A percentile compares a stretch with the other conserved stretches of the same genome.
phyloP scores from a whole-genome alignment of 2,329 filamentous ascomycete genomes.

The Falciphora oryzae region DNA sequence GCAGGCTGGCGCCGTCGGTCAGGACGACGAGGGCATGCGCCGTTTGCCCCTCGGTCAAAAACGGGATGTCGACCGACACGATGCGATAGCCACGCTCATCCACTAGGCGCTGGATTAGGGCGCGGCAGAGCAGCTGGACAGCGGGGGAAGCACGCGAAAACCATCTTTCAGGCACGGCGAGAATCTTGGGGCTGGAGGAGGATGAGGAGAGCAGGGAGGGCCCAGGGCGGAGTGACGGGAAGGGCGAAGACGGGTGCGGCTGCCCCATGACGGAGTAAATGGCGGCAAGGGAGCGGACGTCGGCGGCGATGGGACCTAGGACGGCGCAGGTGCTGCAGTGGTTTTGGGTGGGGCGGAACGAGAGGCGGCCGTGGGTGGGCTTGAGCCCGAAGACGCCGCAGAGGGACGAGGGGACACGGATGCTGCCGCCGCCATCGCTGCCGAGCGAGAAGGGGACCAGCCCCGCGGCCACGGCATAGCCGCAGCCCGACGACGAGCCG shows the following conservation, averaged over 20 bases:
- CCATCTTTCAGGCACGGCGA: slow-evolving; percentile 64
- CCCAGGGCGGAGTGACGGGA: slow-evolving; percentile 33
- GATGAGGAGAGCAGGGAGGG: slow-evolving; percentile 14
- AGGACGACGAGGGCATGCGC: slow-evolving; percentile 72
- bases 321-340: slow-evolving; percentile 58
- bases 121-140: slow-evolving; percentile 35
- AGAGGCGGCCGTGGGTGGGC: slow-evolving; percentile 61
- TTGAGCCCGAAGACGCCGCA: slow-evolving; percentile 74
- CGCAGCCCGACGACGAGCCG: slow-evolving; percentile 69
- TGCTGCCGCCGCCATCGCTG: slow-evolving; percentile 67
- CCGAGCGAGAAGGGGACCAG: slow-evolving; percentile 68
- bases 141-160: slow-evolving; percentile 40
- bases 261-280: slow-evolving; percentile 59
- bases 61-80: slow-evolving; percentile 52
- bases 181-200: slow-evolving; percentile 34
- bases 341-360: slow-evolving; percentile 52
- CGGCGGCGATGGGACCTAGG: slow-evolving; percentile 61
- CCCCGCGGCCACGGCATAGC: slow-evolving; percentile 63
- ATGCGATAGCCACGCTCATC: slow-evolving; percentile 44
- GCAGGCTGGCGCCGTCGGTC: slow-evolving; percentile 47
- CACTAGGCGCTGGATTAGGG: slow-evolving; percentile 47
- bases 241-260: slow-evolving; percentile 55
- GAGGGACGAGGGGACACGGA: slow-evolving; percentile 66
- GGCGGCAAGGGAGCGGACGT: slow-evolving; percentile 59
- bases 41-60: slow-evolving; percentile 57